Base-by-base conservation (phyloP, 306 rosid species). In the Albizia julibrissin region DNA sequence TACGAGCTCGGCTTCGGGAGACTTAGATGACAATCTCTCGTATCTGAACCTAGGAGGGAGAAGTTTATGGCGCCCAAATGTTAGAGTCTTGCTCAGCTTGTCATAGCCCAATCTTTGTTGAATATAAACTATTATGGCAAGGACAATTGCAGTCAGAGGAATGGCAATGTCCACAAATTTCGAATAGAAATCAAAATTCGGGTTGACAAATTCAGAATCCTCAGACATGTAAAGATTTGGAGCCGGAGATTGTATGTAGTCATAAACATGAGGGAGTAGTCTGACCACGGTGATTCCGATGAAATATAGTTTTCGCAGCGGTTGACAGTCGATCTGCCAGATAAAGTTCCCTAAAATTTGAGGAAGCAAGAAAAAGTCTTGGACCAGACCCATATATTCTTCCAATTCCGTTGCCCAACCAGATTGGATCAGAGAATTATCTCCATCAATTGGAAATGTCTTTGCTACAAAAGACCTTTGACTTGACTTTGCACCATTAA, bases 341-440 rank as follows among this genome's bases (percentile, higher is more conserved):
- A 95, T 83, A n/a, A 92, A 59, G 82, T 92, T 95, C 56, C 98
- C 97, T 34, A 92, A 70, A 58, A 95, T 66, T 85, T 95, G 99
- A 61, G 99, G 98, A 40, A 95, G 79, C 84, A 95, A 86, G 91
- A 88, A 93, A 79, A 95, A 93, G 82, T 95, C 98, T 85, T 95
- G 95, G 39, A 95, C 91, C 37, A 95, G 93, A 77, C 98, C 98
- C 52, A 86, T 72, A 72, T 95, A 95, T 87, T 93, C 98, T 79
- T 91, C 90, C 74, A 92, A 87, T 80, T 91, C 93, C 1, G 82
- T 82, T 69, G 84, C 88, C 98, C 99, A 95, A 74, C 46, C 87
- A 37, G 83, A 74, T 78, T 72, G 26, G 5, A 70, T 22, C 64
- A 66, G 87, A 77, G 93, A 87, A 70, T 80, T 75, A 72, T n/a